Conservation (phyloP, 768 basidiomycete species). For the Lactarius hatsudake region DNA sequence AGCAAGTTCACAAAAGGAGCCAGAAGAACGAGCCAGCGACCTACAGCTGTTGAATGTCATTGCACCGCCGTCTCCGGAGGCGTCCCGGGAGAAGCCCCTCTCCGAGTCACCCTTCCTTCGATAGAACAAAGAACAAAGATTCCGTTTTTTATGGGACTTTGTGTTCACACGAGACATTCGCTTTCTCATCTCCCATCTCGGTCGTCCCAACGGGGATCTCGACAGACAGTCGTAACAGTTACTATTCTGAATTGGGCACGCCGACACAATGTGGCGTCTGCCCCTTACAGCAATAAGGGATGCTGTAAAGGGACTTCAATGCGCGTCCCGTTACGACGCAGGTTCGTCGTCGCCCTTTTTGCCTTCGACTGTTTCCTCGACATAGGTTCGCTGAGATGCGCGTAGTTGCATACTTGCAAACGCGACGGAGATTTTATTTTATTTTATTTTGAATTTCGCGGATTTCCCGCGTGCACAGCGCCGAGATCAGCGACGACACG, state of each 20-base stretch:
- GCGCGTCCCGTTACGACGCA: background rate
- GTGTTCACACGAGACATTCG: slow-evolving; percentile 2
- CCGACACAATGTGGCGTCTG: background rate
- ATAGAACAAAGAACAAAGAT: background rate
- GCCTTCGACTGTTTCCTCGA: background rate
- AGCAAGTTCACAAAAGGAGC: background rate
- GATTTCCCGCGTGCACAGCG: background rate
- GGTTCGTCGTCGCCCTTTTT: no score
- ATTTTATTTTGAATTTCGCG: background rate
- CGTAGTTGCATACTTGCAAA: background rate
- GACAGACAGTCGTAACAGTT: background rate
- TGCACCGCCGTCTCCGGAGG: background rate
- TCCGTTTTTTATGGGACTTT: background rate
- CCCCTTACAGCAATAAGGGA: background rate
- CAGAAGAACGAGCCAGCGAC: background rate
- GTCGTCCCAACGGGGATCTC: background rate
- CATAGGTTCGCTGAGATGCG: no score
- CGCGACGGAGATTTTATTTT: background rate
- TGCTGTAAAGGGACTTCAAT: background rate
- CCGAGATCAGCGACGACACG: background rate
- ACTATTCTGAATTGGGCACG: background rate
- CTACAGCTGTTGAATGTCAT: background rate
- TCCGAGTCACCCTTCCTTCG: no score
- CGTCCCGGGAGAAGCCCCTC: no score
- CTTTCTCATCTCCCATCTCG: background rate